phyloP scores from a whole-genome alignment of 2,329 filamentous ascomycete species.

The Fusarium chlamydosporum region DNA sequence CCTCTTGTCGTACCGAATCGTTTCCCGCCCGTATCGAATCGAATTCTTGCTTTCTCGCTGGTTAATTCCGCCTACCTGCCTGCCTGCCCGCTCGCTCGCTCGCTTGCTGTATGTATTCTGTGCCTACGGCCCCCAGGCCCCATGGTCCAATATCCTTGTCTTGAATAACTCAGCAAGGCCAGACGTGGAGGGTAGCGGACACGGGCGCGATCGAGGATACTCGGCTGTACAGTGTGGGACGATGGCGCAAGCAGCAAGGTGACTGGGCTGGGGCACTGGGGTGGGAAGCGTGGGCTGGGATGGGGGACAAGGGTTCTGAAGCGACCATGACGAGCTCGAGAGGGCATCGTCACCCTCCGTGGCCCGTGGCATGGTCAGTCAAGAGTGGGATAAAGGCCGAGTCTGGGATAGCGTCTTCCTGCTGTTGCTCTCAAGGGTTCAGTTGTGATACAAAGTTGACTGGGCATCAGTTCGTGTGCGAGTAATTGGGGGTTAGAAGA shows the following conservation, averaged over 20 bases:
- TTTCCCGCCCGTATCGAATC: slow-evolving; percentile 37
- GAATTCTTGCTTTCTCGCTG: slow-evolving; percentile 38
- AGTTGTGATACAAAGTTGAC: slow-evolving; percentile 23
- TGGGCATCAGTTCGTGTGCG: slow-evolving; percentile 14
- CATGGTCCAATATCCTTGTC: slow-evolving; percentile 38
- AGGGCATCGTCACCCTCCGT: slow-evolving; percentile 42
- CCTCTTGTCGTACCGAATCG: slow-evolving; percentile 33
- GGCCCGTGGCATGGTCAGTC: slow-evolving; percentile 43
- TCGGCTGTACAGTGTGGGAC: slow-evolving; percentile 53
- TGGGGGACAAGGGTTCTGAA: slow-evolving; percentile 45
- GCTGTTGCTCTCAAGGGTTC: slow-evolving; percentile 34
- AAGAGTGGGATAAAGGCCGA: slow-evolving; percentile 45
- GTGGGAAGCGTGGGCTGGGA: slow-evolving; percentile 45
- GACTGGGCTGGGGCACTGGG: slow-evolving; percentile 47
- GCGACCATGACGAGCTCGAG: slow-evolving; percentile 48
- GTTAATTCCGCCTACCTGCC: slow-evolving; percentile 21
- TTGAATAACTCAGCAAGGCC: slow-evolving; percentile 33
- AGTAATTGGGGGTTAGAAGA: slow-evolving; percentile 11
- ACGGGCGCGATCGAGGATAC: slow-evolving; percentile 49
- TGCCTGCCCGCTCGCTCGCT: slow-evolving; percentile 28
- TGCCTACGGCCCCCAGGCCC: slow-evolving; percentile 25
- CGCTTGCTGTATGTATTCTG: slow-evolving; percentile 23
- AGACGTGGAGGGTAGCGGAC: slow-evolving; percentile 50
- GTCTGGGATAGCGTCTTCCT: slow-evolving; percentile 37
- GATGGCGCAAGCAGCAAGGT: slow-evolving; percentile 51